These are phyloP conservation scores for Aphanocladium album DNA, from an alignment of 2,329 filamentous ascomycete species.

Conservation along the genomic window DNA sequence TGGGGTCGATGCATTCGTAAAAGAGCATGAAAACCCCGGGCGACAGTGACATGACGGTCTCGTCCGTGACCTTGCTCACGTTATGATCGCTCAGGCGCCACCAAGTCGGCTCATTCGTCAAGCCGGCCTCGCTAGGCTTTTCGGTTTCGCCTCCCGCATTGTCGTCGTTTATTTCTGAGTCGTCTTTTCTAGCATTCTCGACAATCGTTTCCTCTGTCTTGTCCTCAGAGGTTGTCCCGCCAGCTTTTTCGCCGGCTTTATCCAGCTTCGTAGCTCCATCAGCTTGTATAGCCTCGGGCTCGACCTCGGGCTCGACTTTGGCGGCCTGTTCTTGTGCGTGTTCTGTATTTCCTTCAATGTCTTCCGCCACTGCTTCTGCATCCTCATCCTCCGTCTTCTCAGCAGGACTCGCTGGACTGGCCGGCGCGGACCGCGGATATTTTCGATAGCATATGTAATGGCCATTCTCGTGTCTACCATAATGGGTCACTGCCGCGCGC, in stretches of 20 bases:
- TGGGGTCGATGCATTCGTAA: slow-evolving; percentile 69
- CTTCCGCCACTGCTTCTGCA: neutral
- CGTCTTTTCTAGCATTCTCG: neutral
- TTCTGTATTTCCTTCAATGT: neutral
- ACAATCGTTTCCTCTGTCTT: neutral
- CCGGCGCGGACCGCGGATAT: slow-evolving; percentile 40
- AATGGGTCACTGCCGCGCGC: slow-evolving; percentile 80
- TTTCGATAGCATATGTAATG: slow-evolving; percentile 92
- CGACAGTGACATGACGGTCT: slow-evolving; percentile 66
- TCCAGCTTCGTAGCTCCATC: neutral
- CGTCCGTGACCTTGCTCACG: slow-evolving; percentile 68
- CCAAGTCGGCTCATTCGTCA: slow-evolving; percentile 31
- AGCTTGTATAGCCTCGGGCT: too few relatives aligned
- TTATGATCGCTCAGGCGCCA: slow-evolving; percentile 89
- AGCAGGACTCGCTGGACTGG: neutral
- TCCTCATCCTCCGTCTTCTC: neutral
- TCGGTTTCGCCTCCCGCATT: neutral
- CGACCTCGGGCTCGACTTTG: neutral
- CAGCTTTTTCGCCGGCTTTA: neutral
- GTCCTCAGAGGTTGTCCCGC: neutral
- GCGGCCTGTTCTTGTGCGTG: neutral
- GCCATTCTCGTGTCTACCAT: slow-evolving; percentile 86
- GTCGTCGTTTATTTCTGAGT: neutral
- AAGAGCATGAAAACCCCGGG: slow-evolving; percentile 92
- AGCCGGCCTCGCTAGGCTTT: neutral